Base-by-base conservation (phyloP, 208 protist genomes). In the Dictyostelium gargantuum region DNA sequence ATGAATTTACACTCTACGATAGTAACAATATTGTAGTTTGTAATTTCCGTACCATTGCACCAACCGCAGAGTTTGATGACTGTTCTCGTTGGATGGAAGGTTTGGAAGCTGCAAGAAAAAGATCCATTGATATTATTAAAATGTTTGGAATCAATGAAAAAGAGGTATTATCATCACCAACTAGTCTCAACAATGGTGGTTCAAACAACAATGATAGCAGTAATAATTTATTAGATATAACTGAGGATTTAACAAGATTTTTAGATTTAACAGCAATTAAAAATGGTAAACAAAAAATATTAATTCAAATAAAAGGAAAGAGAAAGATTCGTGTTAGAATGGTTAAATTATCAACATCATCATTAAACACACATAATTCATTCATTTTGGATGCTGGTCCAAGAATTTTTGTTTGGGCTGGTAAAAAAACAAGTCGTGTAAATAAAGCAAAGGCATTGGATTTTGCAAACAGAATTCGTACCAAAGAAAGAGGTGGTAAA, bases 221-320 rank as follows among this genome's bases (percentile, higher is more conserved):
- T 66, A 35, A 56, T 19, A 66, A 66, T 66, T 29, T 66, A 32
- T 66, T 66, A 11, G 58, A 66, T 66, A 6, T 13, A 8, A 42
- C 38, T 8, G 79, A 84, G 1, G 23, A 35, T 26, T 17, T 44
- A 35, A 42, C 63, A 11, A 10, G 32, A 26, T 89, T 54, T 17
- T 29, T 76, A 0, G 82, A 89, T 79, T 40, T 89, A 26, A 76
- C 32, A 1, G 72, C 75, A 17, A 13, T 92, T 21, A 84, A 92
- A n/a, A 82, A 81, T 61, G 85, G 85, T 48, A 81, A 84, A 48
- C n/a, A 72, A 29, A 92, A 92, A 50, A 19, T 92, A 19, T 38
- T 92, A 8, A 82, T 92, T 50, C 85, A 92, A 76, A 44, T 92
- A 23, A 92, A 81, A 21, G 85, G 85, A 19, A 92, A 92, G 29